Percentiles rank a stretch among this genome's conserved stretches.
phyloP scores from a whole-genome alignment of 169 alveolate genomes.

The Plasmodium gallinaceum region DNA sequence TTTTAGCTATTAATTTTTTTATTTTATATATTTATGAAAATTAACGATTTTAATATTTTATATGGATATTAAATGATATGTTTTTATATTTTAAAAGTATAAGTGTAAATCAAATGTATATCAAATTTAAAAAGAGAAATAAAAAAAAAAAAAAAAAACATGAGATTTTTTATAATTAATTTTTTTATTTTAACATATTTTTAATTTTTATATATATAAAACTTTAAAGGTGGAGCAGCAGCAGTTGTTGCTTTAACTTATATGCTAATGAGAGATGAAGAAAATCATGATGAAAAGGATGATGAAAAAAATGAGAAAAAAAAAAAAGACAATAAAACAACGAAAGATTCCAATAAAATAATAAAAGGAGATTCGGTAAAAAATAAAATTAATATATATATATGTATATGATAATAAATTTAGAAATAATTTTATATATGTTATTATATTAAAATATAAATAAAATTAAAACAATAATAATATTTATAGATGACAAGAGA shows the following conservation, averaged over 20 bases:
- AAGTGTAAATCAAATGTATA: background rate
- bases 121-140: background rate
- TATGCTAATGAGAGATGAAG: conserved; percentile 80
- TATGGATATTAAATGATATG: no score
- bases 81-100: no score
- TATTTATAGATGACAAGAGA: conserved; percentile 77
- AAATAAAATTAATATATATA: background rate
- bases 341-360: conserved; percentile 23
- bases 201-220: conserved; percentile 1
- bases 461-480: background rate
- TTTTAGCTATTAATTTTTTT: no score
- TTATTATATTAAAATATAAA: background rate
- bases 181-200: background rate
- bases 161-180: conserved; percentile 1
- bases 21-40: no score
- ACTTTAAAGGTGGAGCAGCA: conserved; percentile 79
- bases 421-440: background rate
- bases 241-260: conserved; percentile 82
- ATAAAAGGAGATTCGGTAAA: conserved; percentile 75
- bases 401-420: background rate
- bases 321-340: conserved; percentile 35
- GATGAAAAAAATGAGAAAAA: conserved; percentile 51
- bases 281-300: conserved; percentile 61
- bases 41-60: no score
- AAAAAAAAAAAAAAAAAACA: background rate